Evolutionary conservation across 2,329 filamentous ascomycete genomes (phyloP).

Genomic region (Chaetomium strumarium): DNA sequence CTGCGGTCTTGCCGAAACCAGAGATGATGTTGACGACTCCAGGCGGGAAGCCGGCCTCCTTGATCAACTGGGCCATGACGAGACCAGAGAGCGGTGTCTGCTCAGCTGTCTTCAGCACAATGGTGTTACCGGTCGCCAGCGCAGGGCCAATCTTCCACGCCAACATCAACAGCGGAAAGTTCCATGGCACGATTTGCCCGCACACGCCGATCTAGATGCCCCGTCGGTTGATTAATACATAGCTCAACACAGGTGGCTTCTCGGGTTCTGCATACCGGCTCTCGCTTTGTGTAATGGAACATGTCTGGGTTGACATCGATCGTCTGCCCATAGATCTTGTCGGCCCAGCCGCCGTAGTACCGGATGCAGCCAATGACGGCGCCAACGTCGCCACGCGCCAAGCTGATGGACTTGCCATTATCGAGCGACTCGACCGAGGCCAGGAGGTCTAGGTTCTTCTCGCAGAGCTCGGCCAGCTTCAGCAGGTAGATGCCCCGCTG

Average conservation of each 20-base stretch:
- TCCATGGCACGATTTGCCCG: constrained; percentile 86
- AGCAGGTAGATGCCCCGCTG: constrained; percentile 62
- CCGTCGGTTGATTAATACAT: background rate
- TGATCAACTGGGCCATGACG: constrained; percentile 57
- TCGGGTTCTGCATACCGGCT: constrained; percentile 51
- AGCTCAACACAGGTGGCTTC: background rate
- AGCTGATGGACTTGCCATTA: constrained; percentile 75
- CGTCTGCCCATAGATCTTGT: constrained; percentile 86
- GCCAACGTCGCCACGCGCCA: constrained; percentile 70
- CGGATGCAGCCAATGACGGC: constrained; percentile 65
- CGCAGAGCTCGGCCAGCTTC: constrained; percentile 74
- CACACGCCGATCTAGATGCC: background rate
- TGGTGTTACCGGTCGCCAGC: constrained; percentile 64
- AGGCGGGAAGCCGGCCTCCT: constrained; percentile 72
- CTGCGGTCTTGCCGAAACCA: constrained; percentile 71
- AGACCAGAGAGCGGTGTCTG: constrained; percentile 69
- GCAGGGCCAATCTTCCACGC: constrained; percentile 78
- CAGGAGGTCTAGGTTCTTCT: constrained; percentile 71
- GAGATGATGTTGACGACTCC: constrained; percentile 74
- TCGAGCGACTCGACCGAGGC: constrained; percentile 81
- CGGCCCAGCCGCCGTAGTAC: constrained; percentile 86
- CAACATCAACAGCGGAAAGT: constrained; percentile 77
- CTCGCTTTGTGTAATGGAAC: constrained; percentile 76
- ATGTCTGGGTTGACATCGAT: constrained; percentile 71
- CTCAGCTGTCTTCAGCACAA: constrained; percentile 71